phyloP scores from a whole-genome alignment of 441 rosid genomes.

The Euphorbia schlechtendalii region DNA sequence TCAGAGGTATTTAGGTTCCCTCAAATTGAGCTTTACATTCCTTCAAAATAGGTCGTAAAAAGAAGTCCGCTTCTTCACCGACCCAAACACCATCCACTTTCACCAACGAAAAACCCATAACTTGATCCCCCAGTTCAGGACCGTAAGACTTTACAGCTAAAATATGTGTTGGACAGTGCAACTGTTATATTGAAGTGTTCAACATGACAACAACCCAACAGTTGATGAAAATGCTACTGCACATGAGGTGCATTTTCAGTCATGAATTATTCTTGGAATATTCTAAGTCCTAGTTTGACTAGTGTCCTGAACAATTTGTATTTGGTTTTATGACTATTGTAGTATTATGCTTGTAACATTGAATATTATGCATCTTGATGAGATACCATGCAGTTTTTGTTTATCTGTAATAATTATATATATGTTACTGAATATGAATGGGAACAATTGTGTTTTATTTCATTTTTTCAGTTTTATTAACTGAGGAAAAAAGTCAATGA shows the following conservation, averaged over 20 bases:
- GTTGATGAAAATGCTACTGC: not conserved
- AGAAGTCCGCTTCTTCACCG: no score
- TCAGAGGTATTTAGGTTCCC: no score
- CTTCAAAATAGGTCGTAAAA: no score
- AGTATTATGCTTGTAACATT: not conserved
- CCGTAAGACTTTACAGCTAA: no score
- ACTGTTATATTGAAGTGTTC: not conserved
- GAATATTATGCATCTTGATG: not conserved
- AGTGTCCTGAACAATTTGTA: not conserved
- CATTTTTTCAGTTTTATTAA: not conserved
- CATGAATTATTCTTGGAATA: not conserved
- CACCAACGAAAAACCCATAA: no score
- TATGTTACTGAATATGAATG: conserved; percentile 1
- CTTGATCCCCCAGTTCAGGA: no score
- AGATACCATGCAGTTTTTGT: not conserved
- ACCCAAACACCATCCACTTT: no score
- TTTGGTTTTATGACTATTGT: not conserved
- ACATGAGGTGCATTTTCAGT: no score
- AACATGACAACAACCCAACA: not conserved
- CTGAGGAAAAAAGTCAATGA: not conserved
- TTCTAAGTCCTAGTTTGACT: not conserved
- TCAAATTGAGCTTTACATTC: no score
- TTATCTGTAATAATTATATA: not conserved
- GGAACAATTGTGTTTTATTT: not conserved
- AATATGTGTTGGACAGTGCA: no score